Conservation (phyloP, 2,329 filamentous ascomycete species). For the Fusarium verrucosum region DNA sequence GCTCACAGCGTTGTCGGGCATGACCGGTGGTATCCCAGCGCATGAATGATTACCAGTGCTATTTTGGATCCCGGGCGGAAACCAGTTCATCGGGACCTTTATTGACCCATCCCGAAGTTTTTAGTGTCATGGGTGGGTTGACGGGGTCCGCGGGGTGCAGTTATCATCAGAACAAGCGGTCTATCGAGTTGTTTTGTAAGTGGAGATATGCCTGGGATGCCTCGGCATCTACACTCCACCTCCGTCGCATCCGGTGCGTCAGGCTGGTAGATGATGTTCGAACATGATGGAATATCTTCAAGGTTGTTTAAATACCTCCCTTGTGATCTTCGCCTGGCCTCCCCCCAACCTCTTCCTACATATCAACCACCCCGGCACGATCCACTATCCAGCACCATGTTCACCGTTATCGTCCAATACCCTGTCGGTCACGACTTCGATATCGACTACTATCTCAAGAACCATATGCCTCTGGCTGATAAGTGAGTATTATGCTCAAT, state of each 20-base stretch:
- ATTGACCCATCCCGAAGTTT: not conserved
- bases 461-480: constrained; percentile 1
- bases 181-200: not conserved
- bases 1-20: no score
- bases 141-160: not conserved
- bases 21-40: no score
- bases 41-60: no score
- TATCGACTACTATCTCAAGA: constrained; percentile 18
- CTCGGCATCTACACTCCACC: not conserved
- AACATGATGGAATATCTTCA: no score
- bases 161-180: not conserved
- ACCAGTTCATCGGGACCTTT: not conserved
- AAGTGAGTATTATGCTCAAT: not conserved
- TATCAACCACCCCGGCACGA: no score
- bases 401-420: constrained; percentile 14
- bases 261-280: not conserved
- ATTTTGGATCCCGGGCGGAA: no score
- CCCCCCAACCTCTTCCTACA: not conserved
- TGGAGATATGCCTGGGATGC: not conserved
- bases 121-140: not conserved
- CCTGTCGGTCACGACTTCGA: constrained; percentile 20
- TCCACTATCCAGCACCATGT: constrained; percentile 1
- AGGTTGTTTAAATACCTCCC: no score
- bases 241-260: not conserved
- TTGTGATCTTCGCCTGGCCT: not conserved